A percentile compares a stretch with the other conserved stretches of the same genome.
phyloP scores from a whole-genome alignment of 1,139 yeast genomes.

The Blastobotrys capitulatus region DNA sequence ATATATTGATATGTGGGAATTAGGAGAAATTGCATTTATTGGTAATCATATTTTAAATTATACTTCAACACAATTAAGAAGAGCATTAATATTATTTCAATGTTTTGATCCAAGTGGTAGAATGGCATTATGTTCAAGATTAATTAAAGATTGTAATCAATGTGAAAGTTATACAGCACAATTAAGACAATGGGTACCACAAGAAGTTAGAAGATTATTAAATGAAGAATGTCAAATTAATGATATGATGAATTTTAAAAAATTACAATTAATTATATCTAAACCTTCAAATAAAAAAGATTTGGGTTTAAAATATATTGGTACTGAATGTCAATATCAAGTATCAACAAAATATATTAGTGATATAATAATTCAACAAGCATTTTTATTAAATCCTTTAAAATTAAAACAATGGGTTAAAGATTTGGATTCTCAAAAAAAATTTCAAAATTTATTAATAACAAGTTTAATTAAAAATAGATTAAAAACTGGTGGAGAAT shows the following conservation, averaged over 20 bases:
- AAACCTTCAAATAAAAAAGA: background rate
- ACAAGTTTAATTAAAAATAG: background rate
- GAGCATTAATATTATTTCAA: conserved; percentile 4
- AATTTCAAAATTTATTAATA: background rate
- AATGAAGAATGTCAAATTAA: background rate
- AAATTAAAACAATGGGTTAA: conserved; percentile 6
- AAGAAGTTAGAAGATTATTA: background rate
- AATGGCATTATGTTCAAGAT: conserved; percentile 3
- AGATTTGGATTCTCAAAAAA: conserved; percentile 3
- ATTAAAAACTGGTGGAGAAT: conserved; percentile 2
- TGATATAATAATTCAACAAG: conserved; percentile 1
- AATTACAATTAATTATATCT: background rate
- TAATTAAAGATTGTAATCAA: background rate
- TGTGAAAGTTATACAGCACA: background rate
- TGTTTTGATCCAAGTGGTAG: conserved; percentile 8
- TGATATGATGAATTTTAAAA: background rate
- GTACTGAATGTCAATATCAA: background rate
- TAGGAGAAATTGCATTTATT: conserved; percentile 7
- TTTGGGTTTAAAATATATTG: conserved; percentile 4
- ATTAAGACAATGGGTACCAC: conserved; percentile 3
- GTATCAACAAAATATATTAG: conserved; percentile 6
- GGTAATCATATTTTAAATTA: conserved; percentile 1
- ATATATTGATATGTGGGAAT: conserved; percentile 4
- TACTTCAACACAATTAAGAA: background rate
- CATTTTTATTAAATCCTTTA: background rate